phyloP scores from a whole-genome alignment of 2,329 filamentous ascomycete genomes.

The Pestalotiopsis sp. region DNA sequence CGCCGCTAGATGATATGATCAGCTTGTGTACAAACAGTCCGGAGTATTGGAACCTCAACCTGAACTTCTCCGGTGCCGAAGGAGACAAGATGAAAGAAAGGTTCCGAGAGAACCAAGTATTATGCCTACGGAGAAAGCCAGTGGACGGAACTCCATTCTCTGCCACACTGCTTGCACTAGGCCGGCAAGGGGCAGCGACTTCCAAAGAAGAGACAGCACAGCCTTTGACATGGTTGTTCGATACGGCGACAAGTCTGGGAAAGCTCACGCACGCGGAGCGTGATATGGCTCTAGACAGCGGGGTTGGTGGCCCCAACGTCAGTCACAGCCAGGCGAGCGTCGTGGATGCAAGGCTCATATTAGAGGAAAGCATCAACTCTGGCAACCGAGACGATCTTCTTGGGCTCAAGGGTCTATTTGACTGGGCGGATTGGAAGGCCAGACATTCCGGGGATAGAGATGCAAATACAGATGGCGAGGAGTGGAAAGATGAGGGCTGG shows the following conservation, averaged over 20 bases:
- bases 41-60: constrained; percentile 78
- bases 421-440: constrained; percentile 54
- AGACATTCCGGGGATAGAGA: constrained; percentile 22
- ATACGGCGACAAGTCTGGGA: constrained; percentile 54
- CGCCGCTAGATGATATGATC: constrained; percentile 66
- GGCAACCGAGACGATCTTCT: constrained; percentile 40
- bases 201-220: constrained; percentile 32
- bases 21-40: constrained; percentile 62
- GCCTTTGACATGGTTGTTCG: constrained; percentile 77
- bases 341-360: constrained; percentile 73
- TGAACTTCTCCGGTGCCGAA: constrained; percentile 71
- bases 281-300: constrained; percentile 59
- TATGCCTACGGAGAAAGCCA: constrained; percentile 74
- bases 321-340: constrained; percentile 43
- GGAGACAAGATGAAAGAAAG: constrained; percentile 62
- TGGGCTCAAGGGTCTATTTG: constrained; percentile 55
- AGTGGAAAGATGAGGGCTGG: constrained; percentile 52
- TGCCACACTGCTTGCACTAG: constrained; percentile 74
- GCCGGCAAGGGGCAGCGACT: constrained; percentile 40
- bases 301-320: constrained; percentile 49
- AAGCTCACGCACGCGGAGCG: constrained; percentile 68
- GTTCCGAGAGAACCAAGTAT: constrained; percentile 71
- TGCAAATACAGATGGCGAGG: background rate
- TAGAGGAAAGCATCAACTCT: constrained; percentile 52
- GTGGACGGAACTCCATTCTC: constrained; percentile 71